phyloP scores from a whole-genome alignment of 2,329 filamentous ascomycete genomes.

The Trichoderma citrinoviride region DNA sequence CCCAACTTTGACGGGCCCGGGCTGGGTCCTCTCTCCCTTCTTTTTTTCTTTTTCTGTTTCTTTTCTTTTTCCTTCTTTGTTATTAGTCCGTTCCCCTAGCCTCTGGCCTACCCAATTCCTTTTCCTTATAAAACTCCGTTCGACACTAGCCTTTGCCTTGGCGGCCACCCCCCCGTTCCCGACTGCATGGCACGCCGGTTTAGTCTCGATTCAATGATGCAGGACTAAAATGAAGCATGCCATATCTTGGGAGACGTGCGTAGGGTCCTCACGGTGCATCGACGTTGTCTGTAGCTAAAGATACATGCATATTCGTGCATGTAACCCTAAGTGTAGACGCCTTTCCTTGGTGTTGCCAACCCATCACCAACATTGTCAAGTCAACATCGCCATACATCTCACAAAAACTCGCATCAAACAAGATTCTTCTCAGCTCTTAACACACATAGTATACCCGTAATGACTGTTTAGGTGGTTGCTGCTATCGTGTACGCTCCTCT shows the following conservation, averaged over 20 bases:
- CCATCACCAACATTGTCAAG: neutral
- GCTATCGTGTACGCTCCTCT: constrained; percentile 18
- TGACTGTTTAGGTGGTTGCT: constrained; percentile 21
- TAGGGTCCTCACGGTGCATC: neutral
- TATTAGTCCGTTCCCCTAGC: neutral
- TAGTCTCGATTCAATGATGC: constrained; percentile 5
- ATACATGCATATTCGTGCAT: neutral
- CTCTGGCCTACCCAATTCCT: too few species aligned
- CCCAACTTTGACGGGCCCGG: neutral
- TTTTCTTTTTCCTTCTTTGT: neutral
- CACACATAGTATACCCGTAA: constrained; percentile 19
- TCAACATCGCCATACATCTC: neutral
- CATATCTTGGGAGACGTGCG: neutral
- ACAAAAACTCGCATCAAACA: neutral
- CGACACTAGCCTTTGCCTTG: constrained; percentile 6
- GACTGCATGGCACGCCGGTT: constrained; percentile 12
- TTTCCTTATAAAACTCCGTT: neutral
- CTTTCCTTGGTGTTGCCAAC: neutral
- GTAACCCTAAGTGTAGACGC: too few species aligned
- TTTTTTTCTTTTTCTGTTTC: neutral
- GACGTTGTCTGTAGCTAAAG: neutral
- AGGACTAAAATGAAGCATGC: neutral
- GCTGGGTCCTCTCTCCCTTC: too few species aligned
- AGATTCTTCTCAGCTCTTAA: neutral
- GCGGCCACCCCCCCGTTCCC: constrained; percentile 4